A percentile compares a stretch with the other conserved stretches of the same genome.
Evolutionary conservation across 768 basidiomycete genomes (phyloP).

Genomic region (Lentinula aciculospora): DNA sequence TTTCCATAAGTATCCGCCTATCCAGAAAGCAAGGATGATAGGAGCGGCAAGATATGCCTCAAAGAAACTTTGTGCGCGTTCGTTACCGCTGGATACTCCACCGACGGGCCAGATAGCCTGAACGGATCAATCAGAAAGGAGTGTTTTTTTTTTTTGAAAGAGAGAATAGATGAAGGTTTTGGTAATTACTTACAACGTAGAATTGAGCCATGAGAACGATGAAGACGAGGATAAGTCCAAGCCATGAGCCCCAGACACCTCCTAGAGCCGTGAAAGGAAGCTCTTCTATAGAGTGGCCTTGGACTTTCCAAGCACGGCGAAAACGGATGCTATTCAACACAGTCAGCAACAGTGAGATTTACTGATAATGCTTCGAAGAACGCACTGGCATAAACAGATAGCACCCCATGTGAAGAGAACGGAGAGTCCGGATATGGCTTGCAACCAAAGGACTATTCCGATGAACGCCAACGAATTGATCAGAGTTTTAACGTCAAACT

Average conservation of each 20-base stretch:
- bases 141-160: background rate
- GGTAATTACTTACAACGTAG: constrained; percentile 27
- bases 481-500: background rate
- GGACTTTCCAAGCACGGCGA: constrained; percentile 35
- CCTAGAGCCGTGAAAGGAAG: constrained; percentile 39
- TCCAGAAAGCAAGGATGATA: constrained; percentile 34
- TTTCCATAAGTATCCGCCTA: constrained; percentile 34
- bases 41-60: constrained; percentile 27
- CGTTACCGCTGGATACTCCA: constrained; percentile 20
- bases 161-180: background rate
- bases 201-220: constrained; percentile 41
- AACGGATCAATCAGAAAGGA: background rate
- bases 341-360: background rate
- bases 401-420: constrained; percentile 41
- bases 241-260: constrained; percentile 40
- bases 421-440: constrained; percentile 41
- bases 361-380: background rate
- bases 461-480: background rate
- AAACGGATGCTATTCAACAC: constrained; percentile 31
- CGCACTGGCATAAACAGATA: constrained; percentile 41
- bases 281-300: constrained; percentile 40
- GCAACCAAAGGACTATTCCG: constrained; percentile 34
- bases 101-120: constrained; percentile 38
- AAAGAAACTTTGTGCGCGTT: constrained; percentile 33
- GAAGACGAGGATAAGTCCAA: constrained; percentile 33